Percentiles rank a stretch among this genome's conserved stretches.
These are phyloP conservation scores for Carex pumila DNA, from an alignment of 176 grass and related monocot genomes.

Conservation along the genomic window DNA sequence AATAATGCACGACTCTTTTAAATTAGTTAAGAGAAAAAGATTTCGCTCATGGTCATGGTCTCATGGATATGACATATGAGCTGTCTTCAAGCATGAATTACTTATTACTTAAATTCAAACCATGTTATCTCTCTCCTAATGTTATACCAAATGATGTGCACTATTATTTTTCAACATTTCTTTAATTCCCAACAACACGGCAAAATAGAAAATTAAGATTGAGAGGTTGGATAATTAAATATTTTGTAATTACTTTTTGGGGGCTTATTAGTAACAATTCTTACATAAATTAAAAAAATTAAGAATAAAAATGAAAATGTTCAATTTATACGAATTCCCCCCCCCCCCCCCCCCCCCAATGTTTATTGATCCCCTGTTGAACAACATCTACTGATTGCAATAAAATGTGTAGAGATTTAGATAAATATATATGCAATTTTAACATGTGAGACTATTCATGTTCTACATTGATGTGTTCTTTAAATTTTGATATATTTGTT, in stretches of 20 bases:
- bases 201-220: not conserved
- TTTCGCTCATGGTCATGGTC: not conserved
- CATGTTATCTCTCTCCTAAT: not conserved
- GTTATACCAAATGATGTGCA: not conserved
- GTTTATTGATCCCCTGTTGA: too few species aligned
- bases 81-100: conserved; percentile 7
- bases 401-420: not conserved
- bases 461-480: not conserved
- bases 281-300: too few species aligned
- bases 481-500: not conserved
- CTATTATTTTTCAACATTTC: not conserved
- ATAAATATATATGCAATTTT: not conserved
- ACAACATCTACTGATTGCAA: not conserved
- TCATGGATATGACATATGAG: not conserved
- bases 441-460: too few species aligned
- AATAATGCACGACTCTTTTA: too few species aligned
- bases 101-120: not conserved
- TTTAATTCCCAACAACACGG: not conserved
- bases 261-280: too few species aligned
- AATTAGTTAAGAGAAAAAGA: conserved; percentile 12
- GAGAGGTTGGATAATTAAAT: too few species aligned
- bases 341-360: too few species aligned
- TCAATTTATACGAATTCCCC: too few species aligned
- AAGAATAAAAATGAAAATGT: too few species aligned
- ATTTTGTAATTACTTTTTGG: too few species aligned